phyloP scores from a whole-genome alignment of 1,284 basidiomycete genomes.

The Uromyces viciae-fabae region DNA sequence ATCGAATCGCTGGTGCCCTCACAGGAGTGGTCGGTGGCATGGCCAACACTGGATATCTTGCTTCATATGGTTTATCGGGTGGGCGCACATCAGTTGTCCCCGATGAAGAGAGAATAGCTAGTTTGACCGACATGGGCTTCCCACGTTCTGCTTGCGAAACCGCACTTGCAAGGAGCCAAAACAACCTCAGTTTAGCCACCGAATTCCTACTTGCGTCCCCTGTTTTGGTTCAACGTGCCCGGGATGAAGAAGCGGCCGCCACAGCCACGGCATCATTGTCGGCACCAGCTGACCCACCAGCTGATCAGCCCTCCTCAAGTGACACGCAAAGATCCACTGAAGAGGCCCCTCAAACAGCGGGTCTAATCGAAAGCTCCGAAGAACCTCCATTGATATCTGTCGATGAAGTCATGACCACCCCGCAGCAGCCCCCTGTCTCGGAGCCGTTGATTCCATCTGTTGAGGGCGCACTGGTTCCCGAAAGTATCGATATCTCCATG shows the following conservation, averaged over 20 bases:
- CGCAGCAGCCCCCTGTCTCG: background rate
- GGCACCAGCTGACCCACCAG: conserved; percentile 48
- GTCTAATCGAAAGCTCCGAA: background rate
- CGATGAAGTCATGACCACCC: conserved; percentile 1
- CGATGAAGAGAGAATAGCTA: conserved; percentile 63
- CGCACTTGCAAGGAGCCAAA: conserved; percentile 76
- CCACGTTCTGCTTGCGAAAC: conserved; percentile 75
- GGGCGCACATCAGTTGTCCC: conserved; percentile 46
- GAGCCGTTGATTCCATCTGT: background rate
- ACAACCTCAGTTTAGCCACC: conserved; percentile 83
- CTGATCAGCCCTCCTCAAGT: conserved; percentile 1
- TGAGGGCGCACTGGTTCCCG: background rate
- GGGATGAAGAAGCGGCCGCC: conserved; percentile 53
- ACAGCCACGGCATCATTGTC: conserved; percentile 59
- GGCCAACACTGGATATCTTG: conserved; percentile 34
- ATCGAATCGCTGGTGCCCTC: conserved; percentile 35
- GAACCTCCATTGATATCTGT: background rate
- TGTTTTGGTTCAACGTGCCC: conserved; percentile 61
- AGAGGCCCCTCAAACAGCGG: background rate
- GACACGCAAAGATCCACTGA: background rate
- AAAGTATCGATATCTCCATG: background rate
- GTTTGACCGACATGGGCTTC: conserved; percentile 96
- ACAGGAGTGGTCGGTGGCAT: conserved; percentile 33
- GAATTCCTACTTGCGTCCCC: conserved; percentile 81
- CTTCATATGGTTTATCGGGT: conserved; percentile 55